phyloP scores from a whole-genome alignment of 2,329 filamentous ascomycete genomes.

The Colletotrichum scovillei region DNA sequence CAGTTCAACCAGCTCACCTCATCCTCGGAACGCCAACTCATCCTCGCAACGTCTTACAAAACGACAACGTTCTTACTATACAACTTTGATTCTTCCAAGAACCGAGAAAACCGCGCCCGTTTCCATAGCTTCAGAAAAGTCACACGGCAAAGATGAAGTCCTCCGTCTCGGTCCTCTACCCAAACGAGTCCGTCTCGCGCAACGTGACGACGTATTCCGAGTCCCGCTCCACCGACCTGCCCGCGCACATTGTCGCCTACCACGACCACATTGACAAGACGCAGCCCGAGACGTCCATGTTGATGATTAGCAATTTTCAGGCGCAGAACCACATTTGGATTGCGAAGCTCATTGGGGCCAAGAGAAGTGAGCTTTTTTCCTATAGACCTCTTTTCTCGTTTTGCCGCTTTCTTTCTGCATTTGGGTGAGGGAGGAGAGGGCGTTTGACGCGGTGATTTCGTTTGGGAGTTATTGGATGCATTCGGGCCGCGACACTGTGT shows the following conservation, averaged over 20 bases:
- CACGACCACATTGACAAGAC: slow-evolving; percentile 46
- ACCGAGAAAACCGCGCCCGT: too few relatives aligned
- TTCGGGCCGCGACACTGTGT: too few relatives aligned
- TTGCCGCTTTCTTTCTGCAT: not conserved
- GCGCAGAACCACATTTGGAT: slow-evolving; percentile 54
- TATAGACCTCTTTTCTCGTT: not conserved
- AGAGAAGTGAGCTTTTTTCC: slow-evolving; percentile 45
- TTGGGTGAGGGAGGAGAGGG: too few relatives aligned
- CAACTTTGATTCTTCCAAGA: not conserved
- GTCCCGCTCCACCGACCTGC: slow-evolving; percentile 54
- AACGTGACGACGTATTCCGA: slow-evolving; percentile 57
- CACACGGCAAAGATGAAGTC: slow-evolving; percentile 49
- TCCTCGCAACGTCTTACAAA: not conserved
- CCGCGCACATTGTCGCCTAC: slow-evolving; percentile 54
- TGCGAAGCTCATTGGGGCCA: slow-evolving; percentile 53
- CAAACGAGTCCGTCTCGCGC: slow-evolving; percentile 52
- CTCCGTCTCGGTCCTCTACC: slow-evolving; percentile 53
- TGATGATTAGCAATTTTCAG: slow-evolving; percentile 56
- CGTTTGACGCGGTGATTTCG: not conserved
- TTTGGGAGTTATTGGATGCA: not conserved
- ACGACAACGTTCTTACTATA: not conserved
- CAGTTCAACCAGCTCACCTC: not conserved
- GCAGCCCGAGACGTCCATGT: slow-evolving; percentile 42
- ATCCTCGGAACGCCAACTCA: not conserved
- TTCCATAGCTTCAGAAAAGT: not conserved